Conservation (phyloP, 768 basidiomycete genomes). For the Bullera alba region DNA sequence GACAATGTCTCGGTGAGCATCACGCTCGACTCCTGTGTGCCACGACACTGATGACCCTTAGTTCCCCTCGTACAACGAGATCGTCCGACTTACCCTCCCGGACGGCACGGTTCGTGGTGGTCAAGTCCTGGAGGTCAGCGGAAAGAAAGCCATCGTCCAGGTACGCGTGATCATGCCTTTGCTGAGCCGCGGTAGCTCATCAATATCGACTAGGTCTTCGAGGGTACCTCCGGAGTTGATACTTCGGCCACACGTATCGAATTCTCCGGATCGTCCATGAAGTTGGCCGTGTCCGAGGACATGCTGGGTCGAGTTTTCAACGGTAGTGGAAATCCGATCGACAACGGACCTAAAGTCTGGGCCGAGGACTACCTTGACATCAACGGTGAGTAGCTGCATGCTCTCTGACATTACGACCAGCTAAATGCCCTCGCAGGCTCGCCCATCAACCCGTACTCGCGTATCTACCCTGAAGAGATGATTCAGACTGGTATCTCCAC, state of each 20-base stretch:
- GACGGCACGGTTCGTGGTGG: slow-evolving; percentile 93
- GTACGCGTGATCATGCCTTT: slow-evolving; percentile 8
- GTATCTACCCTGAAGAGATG: slow-evolving; percentile 99
- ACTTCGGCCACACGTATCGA: slow-evolving; percentile 96
- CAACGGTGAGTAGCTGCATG: slow-evolving; percentile 61
- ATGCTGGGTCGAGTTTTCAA: slow-evolving; percentile 99
- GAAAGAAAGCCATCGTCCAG: slow-evolving; percentile 98
- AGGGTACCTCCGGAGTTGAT: slow-evolving; percentile 94
- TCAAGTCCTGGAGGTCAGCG: slow-evolving; percentile 94
- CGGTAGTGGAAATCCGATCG: slow-evolving; percentile 94
- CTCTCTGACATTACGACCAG: neutral
- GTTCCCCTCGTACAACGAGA: slow-evolving; percentile 98
- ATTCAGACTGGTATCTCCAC: slow-evolving; percentile 99
- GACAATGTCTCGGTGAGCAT: slow-evolving; percentile 89
- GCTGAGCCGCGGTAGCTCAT: neutral
- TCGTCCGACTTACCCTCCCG: slow-evolving; percentile 87
- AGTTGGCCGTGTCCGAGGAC: slow-evolving; percentile 95
- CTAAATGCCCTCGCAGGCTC: slow-evolving; percentile 56
- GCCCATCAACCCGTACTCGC: slow-evolving; percentile 67
- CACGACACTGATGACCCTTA: slow-evolving; percentile 41
- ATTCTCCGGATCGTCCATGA: slow-evolving; percentile 98
- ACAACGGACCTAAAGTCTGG: slow-evolving; percentile 97
- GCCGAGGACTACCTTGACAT: slow-evolving; percentile 99
- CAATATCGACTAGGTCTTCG: slow-evolving; percentile 60
- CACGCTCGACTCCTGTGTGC: neutral